phyloP scores from a whole-genome alignment of 1,284 basidiomycete genomes.

The Fomitiporia mediterranea region DNA sequence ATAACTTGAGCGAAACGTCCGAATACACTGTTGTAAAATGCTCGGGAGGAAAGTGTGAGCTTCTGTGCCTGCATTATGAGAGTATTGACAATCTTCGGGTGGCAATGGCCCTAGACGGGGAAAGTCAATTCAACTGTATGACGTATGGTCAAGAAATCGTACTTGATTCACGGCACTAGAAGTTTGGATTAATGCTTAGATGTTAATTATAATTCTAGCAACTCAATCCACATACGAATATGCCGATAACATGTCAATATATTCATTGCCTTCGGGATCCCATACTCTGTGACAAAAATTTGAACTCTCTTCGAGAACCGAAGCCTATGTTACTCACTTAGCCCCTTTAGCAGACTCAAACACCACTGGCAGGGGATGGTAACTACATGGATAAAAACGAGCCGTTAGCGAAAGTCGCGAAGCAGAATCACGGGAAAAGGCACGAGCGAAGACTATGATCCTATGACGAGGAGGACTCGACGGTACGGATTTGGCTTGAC shows the following conservation, averaged over 20 bases:
- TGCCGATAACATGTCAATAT: constrained; percentile 95
- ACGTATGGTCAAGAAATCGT: constrained; percentile 28
- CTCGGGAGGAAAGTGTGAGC: constrained; percentile 91
- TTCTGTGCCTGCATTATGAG: constrained; percentile 84
- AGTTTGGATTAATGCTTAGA: constrained; percentile 7
- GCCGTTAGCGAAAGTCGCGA: constrained; percentile 24
- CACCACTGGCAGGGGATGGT: constrained; percentile 93
- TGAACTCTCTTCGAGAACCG: neutral
- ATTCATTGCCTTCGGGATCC: constrained; percentile 93
- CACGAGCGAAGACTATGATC: constrained; percentile 1
- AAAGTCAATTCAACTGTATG: constrained; percentile 1
- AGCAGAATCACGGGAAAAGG: constrained; percentile 25
- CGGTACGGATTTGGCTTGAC: constrained; percentile 12
- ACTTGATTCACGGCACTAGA: constrained; percentile 84
- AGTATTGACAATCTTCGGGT: constrained; percentile 82
- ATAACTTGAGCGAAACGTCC: constrained; percentile 86
- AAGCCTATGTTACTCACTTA: constrained; percentile 53
- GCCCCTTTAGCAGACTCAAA: constrained; percentile 89
- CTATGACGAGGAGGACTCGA: neutral
- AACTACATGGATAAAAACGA: constrained; percentile 60
- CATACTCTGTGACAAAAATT: constrained; percentile 63
- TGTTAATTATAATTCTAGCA: constrained; percentile 4
- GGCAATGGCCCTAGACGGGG: constrained; percentile 79
- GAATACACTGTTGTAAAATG: constrained; percentile 94
- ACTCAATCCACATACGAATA: constrained; percentile 71